These are phyloP conservation scores for Fusarium piperis DNA, from an alignment of 2,329 filamentous ascomycete genomes.

Conservation along the genomic window DNA sequence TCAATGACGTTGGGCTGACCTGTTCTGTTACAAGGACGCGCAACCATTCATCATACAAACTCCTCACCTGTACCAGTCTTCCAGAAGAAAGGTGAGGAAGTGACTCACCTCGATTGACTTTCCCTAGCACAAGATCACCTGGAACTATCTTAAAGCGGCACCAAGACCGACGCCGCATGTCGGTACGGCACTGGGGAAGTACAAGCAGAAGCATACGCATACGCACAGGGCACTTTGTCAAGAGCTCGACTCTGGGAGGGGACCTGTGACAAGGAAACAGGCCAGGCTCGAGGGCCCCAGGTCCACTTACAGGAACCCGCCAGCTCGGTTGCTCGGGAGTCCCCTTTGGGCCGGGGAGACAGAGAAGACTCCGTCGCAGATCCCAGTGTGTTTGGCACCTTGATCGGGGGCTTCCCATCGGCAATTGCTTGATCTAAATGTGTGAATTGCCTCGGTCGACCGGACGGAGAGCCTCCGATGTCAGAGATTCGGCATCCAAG, in stretches of 20 bases:
- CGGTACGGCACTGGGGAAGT: constrained; percentile 21
- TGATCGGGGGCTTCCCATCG: constrained; percentile 10
- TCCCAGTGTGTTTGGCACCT: constrained; percentile 4
- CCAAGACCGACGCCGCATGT: not conserved
- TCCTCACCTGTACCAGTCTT: not conserved
- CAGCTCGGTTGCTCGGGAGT: constrained; percentile 35
- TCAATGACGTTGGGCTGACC: not conserved
- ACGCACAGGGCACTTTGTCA: constrained; percentile 1
- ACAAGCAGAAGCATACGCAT: not conserved
- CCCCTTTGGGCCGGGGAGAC: constrained; percentile 39
- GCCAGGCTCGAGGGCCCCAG: constrained; percentile 19
- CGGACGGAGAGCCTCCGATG: constrained; percentile 22
- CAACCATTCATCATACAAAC: not conserved
- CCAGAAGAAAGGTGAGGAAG: constrained; percentile 11
- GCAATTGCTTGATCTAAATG: constrained; percentile 5
- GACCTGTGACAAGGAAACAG: constrained; percentile 27
- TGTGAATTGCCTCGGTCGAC: constrained; percentile 35
- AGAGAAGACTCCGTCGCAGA: constrained; percentile 20
- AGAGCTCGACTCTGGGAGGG: constrained; percentile 8
- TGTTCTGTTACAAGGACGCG: not conserved
- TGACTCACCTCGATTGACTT: constrained; percentile 4
- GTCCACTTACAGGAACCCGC: constrained; percentile 35
- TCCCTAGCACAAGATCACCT: constrained; percentile 9
- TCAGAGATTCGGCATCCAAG: constrained; percentile 9
- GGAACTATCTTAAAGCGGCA: constrained; percentile 28